phyloP scores from a whole-genome alignment of 345 rosid species.

The Balakata baccata region DNA sequence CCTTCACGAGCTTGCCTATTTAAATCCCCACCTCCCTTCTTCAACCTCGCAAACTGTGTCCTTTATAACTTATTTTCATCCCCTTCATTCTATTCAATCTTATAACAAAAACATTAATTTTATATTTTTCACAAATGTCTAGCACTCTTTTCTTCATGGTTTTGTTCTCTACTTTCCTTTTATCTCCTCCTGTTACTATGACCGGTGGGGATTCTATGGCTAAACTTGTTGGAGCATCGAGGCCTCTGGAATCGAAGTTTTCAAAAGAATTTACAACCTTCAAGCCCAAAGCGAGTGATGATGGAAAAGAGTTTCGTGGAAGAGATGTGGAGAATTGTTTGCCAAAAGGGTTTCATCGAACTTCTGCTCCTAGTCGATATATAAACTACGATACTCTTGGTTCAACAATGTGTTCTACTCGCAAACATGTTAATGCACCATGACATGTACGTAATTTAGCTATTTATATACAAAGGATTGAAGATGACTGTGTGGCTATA shows the following conservation, averaged over 20 bases:
- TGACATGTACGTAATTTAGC: background rate
- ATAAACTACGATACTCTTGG: constrained; percentile 40
- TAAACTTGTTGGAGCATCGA: constrained; percentile 19
- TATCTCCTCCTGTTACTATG: constrained; percentile 16
- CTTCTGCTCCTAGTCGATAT: constrained; percentile 59
- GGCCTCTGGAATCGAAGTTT: constrained; percentile 28
- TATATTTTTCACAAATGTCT: constrained; percentile 22
- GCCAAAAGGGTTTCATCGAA: constrained; percentile 54
- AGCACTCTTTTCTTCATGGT: constrained; percentile 9
- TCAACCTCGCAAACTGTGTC: background rate
- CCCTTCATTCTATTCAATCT: background rate
- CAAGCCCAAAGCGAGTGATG: constrained; percentile 20
- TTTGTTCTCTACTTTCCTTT: constrained; percentile 26
- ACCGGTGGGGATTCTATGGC: background rate
- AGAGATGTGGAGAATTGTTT: constrained; percentile 39
- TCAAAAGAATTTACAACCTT: constrained; percentile 7
- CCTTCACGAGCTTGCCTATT: constrained; percentile 33
- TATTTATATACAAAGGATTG: too few species aligned
- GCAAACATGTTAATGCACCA: constrained; percentile 18
- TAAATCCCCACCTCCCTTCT: constrained; percentile 17
- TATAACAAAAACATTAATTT: background rate
- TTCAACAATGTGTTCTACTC: constrained; percentile 34
- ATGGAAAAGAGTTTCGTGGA: background rate
- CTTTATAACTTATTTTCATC: background rate
- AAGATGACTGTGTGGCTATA: too few species aligned